Evolutionary conservation across 495 filamentous ascomycete species (phyloP), one percentile per base, ranked within the genome.

Genomic region (Aspergillus carlsbadensis): DNA sequence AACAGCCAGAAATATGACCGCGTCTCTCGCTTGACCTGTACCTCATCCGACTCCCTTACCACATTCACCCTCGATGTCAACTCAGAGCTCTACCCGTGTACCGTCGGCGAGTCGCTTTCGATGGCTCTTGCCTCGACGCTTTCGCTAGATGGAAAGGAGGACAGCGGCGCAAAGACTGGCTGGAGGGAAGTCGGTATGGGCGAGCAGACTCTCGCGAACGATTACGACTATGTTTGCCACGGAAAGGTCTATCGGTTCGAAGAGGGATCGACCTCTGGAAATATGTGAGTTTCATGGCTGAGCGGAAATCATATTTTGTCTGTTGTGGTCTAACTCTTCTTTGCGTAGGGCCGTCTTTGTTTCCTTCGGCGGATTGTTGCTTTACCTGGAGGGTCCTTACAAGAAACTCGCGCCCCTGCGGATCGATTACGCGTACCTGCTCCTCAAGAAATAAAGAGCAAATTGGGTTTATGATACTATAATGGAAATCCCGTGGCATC

Each of bases 201-300:
- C 29, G 91, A 96, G 68, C 74, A 83, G 47, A 90, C 84, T 10
- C 76, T 99, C 36, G 92, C 94, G 18, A 92, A 98, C 70, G 85
- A 89, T 71, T 99, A 85, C 58, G 95, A 99, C 64, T 99, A 99
- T 70, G 94, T 98, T 42, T 96, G 92, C 72, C 85, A 96, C 72
- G 94, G 94, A 57, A 98, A 97, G 84, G 87, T 96, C 33, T 99
- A 99, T 77, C 87, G 91, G 62, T 97, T 98, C 69, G 91, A 95
- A 73, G 94, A 97, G 70, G 89, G 82, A 40, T 77, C 81, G 10
- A 85, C 88, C 60, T 84, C 84, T 29, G 84, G 88, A 66, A 90
- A 81, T 52, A 94, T 97, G 94, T 96, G 75, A 76, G 91, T 79
- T 40, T n/a, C 2, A 29, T 20, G 5, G 13, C 31, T 18, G 11